Evolutionary conservation across 371 early-diverging fungal species (phyloP).

Genomic region (Mucor lusitanicus): DNA sequence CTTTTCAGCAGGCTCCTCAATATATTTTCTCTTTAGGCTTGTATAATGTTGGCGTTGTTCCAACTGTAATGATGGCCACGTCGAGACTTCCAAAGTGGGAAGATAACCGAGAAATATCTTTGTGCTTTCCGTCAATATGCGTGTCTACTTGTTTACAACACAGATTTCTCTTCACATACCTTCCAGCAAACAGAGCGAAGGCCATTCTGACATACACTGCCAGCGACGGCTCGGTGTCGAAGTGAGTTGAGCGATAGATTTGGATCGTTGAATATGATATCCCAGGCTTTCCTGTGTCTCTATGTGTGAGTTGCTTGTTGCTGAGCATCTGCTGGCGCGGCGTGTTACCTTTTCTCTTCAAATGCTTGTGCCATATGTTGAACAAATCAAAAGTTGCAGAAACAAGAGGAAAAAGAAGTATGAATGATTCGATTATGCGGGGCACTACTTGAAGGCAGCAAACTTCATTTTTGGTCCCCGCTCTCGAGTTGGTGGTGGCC

Average conservation of each 20-base stretch:
- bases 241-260: constrained; percentile 31
- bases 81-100: constrained; percentile 52
- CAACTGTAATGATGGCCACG: constrained; percentile 62
- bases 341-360: constrained; percentile 15
- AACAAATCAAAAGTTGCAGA: not conserved
- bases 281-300: constrained; percentile 18
- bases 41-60: constrained; percentile 72
- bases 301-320: not conserved
- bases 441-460: not conserved
- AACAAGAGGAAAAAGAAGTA: constrained; percentile 4
- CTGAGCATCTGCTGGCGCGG: not conserved
- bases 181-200: constrained; percentile 56
- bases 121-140: not conserved
- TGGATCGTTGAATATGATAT: constrained; percentile 19
- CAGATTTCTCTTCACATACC: constrained; percentile 12
- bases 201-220: constrained; percentile 40
- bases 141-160: not conserved
- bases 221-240: constrained; percentile 36
- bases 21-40: constrained; percentile 64
- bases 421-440: constrained; percentile 3
- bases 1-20: constrained; percentile 66
- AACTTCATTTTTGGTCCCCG: not conserved
- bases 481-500: too few species aligned
- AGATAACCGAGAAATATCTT: constrained; percentile 62
- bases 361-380: constrained; percentile 2